Percentiles rank a stretch among this genome's conserved stretches.
These are phyloP conservation scores for Fusarium sp. DNA, from an alignment of 2,329 filamentous ascomycete species.

Conservation along the genomic window DNA sequence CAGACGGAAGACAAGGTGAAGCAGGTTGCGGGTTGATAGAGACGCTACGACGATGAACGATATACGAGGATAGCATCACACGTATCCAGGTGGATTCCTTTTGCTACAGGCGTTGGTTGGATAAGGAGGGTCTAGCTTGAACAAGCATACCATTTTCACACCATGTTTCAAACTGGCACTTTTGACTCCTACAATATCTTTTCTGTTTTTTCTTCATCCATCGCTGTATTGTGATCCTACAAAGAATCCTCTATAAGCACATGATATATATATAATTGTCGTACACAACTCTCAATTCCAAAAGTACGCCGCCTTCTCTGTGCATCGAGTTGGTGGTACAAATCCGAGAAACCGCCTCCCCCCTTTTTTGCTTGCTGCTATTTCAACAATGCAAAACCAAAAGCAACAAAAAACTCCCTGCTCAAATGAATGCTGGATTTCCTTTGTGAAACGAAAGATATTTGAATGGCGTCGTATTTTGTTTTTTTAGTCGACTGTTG, in stretches of 20 bases:
- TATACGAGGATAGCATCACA: background rate
- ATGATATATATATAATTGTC: slow-evolving; percentile 2
- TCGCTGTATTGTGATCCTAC: background rate
- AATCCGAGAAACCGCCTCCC: slow-evolving; percentile 5
- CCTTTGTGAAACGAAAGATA: background rate
- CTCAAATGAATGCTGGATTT: slow-evolving; percentile 33
- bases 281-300: slow-evolving; percentile 9
- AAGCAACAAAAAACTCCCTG: slow-evolving; percentile 35
- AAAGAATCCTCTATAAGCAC: background rate
- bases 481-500: slow-evolving; percentile 56
- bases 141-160: slow-evolving; percentile 28
- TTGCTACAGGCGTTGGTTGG: slow-evolving; percentile 40
- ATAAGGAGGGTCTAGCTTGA: slow-evolving; percentile 21
- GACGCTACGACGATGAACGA: background rate
- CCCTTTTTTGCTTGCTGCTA: slow-evolving; percentile 3
- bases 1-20: slow-evolving; percentile 77
- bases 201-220: background rate
- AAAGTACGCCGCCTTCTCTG: background rate
- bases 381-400: slow-evolving; percentile 11
- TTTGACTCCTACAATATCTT: background rate
- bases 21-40: slow-evolving; percentile 69
- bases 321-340: slow-evolving; percentile 21
- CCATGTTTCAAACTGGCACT: background rate
- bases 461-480: background rate
- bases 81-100: background rate